Conservation (phyloP, 1,284 basidiomycete genomes). For the Athelia psychrophila region DNA sequence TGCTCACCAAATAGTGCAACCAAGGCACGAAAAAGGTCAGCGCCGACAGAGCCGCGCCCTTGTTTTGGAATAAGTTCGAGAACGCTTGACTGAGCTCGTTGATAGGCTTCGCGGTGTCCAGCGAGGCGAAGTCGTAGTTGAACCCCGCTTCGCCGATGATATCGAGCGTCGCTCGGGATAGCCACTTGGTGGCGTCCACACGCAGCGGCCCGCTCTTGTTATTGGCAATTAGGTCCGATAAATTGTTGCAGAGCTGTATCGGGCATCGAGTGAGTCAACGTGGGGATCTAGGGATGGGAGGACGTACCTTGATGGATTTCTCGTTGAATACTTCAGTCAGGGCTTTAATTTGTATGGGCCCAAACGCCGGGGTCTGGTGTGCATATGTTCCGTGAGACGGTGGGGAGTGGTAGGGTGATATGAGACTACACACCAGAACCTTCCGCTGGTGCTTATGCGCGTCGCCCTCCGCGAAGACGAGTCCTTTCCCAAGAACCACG, state of each 20-base stretch:
- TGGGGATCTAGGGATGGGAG: neutral
- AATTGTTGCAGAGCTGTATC: neutral
- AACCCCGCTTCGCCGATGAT: constrained; percentile 35
- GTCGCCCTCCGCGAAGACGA: neutral
- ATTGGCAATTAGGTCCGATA: neutral
- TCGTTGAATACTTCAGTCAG: constrained; percentile 1
- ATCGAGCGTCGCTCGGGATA: constrained; percentile 15
- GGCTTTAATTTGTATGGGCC: neutral
- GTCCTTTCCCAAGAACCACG: neutral
- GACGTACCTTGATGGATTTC: neutral
- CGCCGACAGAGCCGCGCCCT: no score
- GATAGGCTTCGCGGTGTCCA: constrained; percentile 6
- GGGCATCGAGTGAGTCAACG: neutral
- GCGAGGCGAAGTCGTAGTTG: constrained; percentile 39
- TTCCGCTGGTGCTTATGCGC: neutral
- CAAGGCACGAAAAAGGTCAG: no score
- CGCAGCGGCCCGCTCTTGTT: neutral
- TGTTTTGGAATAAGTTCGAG: constrained; percentile 1
- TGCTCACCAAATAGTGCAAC: no score
- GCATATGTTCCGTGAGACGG: neutral
- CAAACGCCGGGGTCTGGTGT: neutral
- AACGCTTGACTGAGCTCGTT: constrained; percentile 13
- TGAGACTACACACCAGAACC: neutral
- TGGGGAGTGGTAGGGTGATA: neutral
- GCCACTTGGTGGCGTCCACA: constrained; percentile 14